These are phyloP conservation scores for Cytidiella melzeri DNA, from an alignment of 768 basidiomycete species.

Conservation along the genomic window DNA sequence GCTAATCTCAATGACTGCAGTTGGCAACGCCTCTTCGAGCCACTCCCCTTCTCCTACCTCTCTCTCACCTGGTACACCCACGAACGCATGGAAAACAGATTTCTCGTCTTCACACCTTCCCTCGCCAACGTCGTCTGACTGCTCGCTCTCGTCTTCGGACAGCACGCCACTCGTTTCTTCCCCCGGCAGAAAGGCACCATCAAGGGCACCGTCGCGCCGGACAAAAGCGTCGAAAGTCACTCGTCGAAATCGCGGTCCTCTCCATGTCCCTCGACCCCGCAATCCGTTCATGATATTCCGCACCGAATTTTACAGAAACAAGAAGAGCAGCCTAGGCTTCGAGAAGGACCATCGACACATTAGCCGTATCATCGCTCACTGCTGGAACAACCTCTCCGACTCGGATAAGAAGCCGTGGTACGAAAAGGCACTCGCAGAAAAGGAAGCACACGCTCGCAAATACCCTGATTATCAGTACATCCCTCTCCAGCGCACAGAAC, in stretches of 20 bases:
- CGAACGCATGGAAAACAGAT: no score
- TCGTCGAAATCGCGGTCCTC: constrained; percentile 19
- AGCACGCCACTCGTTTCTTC: neutral
- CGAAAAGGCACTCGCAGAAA: constrained; percentile 40
- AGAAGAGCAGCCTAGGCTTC: constrained; percentile 38
- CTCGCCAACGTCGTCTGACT: neutral
- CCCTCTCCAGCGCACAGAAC: constrained; percentile 38
- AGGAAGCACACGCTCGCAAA: constrained; percentile 38
- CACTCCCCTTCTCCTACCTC: no score
- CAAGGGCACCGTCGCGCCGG: neutral
- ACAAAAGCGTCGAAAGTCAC: neutral
- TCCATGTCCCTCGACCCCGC: constrained; percentile 67
- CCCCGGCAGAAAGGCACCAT: neutral
- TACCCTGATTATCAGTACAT: constrained; percentile 61
- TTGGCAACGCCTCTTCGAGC: no score
- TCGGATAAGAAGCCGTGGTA: constrained; percentile 44
- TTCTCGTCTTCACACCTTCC: neutral
- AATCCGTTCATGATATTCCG: constrained; percentile 87
- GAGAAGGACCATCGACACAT: constrained; percentile 73
- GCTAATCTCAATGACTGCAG: no score
- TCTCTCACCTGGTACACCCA: no score
- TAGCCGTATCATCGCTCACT: constrained; percentile 59
- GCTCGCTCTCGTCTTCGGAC: neutral
- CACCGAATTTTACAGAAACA: constrained; percentile 54
- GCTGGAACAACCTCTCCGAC: constrained; percentile 53